Percentiles rank a stretch among this genome's conserved stretches.
Evolutionary conservation across 2,329 filamentous ascomycete species (phyloP).

Genomic region (Aureobasidium namibiae): DNA sequence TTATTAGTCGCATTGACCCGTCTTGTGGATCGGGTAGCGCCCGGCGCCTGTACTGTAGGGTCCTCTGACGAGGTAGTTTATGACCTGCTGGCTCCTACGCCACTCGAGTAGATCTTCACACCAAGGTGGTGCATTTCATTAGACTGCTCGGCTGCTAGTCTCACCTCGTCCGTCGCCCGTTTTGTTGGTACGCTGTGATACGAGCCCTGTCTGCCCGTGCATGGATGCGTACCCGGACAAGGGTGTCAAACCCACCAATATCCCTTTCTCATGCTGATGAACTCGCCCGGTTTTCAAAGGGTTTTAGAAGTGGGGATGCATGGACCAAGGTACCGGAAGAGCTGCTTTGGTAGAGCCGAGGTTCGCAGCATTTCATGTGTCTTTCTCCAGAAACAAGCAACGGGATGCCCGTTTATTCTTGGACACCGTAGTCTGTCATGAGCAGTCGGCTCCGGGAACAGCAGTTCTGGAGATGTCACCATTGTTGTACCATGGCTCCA

Average conservation of each 20-base stretch:
- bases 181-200: slow-evolving; percentile 9
- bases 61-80: slow-evolving; percentile 10
- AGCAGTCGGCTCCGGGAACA: neutral
- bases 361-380: neutral
- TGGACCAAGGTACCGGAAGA: slow-evolving; percentile 7
- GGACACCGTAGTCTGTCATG: neutral
- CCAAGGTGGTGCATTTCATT: slow-evolving; percentile 1
- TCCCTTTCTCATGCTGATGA: slow-evolving; percentile 6
- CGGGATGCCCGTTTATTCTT: neutral
- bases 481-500: slow-evolving; percentile 8
- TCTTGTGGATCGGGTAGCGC: slow-evolving; percentile 11
- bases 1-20: slow-evolving; percentile 13
- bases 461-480: neutral
- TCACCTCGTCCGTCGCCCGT: neutral
- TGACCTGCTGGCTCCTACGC: slow-evolving; percentile 4
- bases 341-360: slow-evolving; percentile 10
- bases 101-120: slow-evolving; percentile 2
- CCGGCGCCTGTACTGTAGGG: slow-evolving; percentile 10
- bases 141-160: slow-evolving; percentile 5
- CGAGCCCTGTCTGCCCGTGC: slow-evolving; percentile 7
- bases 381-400: neutral
- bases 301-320: slow-evolving; percentile 11
- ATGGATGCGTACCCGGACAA: neutral
- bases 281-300: slow-evolving; percentile 4
- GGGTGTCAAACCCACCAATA: slow-evolving; percentile 6